Evolutionary conservation across 1,139 yeast genomes (phyloP), one percentile per base, ranked within the genome.

Genomic region (Candida sp.): DNA sequence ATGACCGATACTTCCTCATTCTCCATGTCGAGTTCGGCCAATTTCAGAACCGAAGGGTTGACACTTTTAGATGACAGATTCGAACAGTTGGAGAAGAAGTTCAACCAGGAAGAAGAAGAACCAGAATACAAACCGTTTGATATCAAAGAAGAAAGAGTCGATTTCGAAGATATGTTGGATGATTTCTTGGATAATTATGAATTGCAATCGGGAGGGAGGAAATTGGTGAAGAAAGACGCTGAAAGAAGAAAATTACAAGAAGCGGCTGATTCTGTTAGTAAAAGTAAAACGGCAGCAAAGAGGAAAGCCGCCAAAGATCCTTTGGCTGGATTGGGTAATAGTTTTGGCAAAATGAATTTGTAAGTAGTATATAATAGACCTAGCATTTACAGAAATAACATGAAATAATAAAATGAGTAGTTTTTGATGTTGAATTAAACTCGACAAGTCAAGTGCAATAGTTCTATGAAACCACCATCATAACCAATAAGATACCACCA

Each of bases 11-110:
- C 93, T 1, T 78, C 96, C 1, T 88, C 95, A 5, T 88, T 87
- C 55, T 91, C 99, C 25, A 93, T 93, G 98, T 78, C 95, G 5
- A 87, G 96, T 6, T 88, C 97, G 21, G 97, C 98, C 0, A 68
- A 87, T 43, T 87, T 82, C 60, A 78, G 99, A 57, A 89, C 91
- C 38, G 97, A 90, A 57, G 96, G 95, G 2, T 73, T 93, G 63
- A 83, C 96, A 0, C 70, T 91, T 12, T 73, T 93, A 41, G 99
- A 93, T 61, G 99, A 93, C 58, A 78, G 87, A 46, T 91, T 81
- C 59, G 99, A 95, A 52, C 84, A 81, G 50, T 69, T 91, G 46
- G 60, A 67, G 30, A 70, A 64, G 51, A 82, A 85, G 52, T 90
- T 87, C 54, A 86, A 82, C 29, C 64, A 76, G 19, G 77, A 74